These are phyloP conservation scores for Wickerhamomyces silvicola DNA, from an alignment of 805 yeast species.

Conservation along the genomic window DNA sequence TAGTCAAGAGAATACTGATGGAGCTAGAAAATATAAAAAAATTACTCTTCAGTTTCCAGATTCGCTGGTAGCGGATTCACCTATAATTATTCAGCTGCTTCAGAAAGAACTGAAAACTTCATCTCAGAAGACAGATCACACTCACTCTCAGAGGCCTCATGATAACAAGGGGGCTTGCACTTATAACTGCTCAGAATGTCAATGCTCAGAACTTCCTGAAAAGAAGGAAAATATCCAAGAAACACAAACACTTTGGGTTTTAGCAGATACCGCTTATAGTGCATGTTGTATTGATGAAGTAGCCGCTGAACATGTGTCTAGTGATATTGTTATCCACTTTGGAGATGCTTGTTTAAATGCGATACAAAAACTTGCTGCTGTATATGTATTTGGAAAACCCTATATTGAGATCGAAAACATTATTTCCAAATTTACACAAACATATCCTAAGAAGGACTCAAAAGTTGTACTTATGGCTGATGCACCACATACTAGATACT, in stretches of 20 bases:
- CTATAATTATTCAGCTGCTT: conserved; percentile 53
- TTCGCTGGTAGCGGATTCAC: conserved; percentile 66
- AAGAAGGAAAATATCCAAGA: background rate
- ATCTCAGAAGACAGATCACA: conserved; percentile 6
- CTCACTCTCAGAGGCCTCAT: conserved; percentile 2
- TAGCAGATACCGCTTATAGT: conserved; percentile 95
- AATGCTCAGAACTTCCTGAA: conserved; percentile 19
- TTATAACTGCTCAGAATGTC: conserved; percentile 16
- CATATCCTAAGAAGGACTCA: conserved; percentile 33
- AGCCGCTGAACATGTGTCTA: conserved; percentile 87
- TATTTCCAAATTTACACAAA: conserved; percentile 32
- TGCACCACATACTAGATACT: conserved; percentile 51
- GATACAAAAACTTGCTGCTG: conserved; percentile 63
- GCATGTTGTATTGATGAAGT: conserved; percentile 96
- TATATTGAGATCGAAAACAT: conserved; percentile 37
- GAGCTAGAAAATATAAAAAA: conserved; percentile 30
- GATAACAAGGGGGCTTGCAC: conserved; percentile 13
- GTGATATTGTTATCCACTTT: conserved; percentile 84
- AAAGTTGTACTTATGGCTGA: conserved; percentile 68
- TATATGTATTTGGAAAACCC: conserved; percentile 75
- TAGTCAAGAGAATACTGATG: conserved; percentile 23
- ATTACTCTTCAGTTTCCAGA: conserved; percentile 94
- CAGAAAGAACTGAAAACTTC: conserved; percentile 27
- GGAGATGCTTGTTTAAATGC: conserved; percentile 93
- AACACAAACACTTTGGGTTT: conserved; percentile 55